Evolutionary conservation across 176 grass and related monocot genomes (phyloP).

Genomic region (Cenchrus americanus): DNA sequence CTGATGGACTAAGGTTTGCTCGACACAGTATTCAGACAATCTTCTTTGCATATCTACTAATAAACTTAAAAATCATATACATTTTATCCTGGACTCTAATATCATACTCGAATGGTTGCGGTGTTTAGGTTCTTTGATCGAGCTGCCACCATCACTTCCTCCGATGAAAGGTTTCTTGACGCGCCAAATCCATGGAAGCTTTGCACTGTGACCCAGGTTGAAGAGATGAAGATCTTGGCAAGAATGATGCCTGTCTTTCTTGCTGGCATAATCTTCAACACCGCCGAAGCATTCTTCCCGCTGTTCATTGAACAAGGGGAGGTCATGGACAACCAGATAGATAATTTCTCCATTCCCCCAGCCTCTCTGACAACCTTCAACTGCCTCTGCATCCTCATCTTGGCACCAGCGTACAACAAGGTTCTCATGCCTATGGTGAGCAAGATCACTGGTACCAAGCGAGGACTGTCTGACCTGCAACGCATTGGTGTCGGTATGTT

Average conservation of each 20-base stretch:
- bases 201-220: conserved; percentile 60
- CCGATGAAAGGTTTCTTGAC: neutral
- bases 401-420: conserved; percentile 35
- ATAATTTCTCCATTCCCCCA: conserved; percentile 38
- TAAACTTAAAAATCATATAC: neutral
- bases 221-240: conserved; percentile 56
- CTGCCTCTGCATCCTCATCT: conserved; percentile 39
- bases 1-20: conserved; percentile 22
- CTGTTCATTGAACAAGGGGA: conserved; percentile 58
- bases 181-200: conserved; percentile 34
- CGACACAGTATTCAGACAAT: neutral
- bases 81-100: neutral
- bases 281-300: conserved; percentile 28
- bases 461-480: conserved; percentile 45
- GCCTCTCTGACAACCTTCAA: conserved; percentile 55
- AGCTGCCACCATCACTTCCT: conserved; percentile 47
- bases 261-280: conserved; percentile 26
- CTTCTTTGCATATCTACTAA: no score
- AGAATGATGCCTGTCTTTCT: conserved; percentile 33
- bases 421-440: conserved; percentile 40
- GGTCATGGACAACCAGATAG: conserved; percentile 42
- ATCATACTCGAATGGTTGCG: neutral
- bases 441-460: conserved; percentile 43
- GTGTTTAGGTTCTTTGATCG: conserved; percentile 54
- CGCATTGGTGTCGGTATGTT: conserved; percentile 50